Conservation (phyloP, 352 stramenopile genomes). For the Phytophthora ohioensis region DNA sequence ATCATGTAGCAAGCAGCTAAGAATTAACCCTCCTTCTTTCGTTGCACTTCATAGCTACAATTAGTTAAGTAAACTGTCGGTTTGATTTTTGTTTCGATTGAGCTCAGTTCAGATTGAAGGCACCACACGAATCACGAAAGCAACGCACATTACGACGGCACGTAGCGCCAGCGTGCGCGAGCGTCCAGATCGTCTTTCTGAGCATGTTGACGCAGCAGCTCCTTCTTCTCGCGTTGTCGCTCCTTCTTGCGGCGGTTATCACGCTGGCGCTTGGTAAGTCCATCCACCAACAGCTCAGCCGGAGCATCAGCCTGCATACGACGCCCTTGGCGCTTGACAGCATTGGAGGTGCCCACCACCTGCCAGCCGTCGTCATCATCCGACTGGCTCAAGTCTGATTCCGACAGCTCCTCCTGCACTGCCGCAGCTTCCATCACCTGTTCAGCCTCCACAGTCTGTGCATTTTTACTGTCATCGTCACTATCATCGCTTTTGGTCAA, state of each 20-base stretch:
- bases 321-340: slow-evolving; percentile 32
- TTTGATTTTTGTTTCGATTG: slow-evolving; percentile 20
- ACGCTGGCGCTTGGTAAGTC: slow-evolving; percentile 82
- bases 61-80: slow-evolving; percentile 32
- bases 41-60: slow-evolving; percentile 14
- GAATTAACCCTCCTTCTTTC: slow-evolving; percentile 8
- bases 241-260: slow-evolving; percentile 85
- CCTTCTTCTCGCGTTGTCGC: slow-evolving; percentile 79
- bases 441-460: slow-evolving; percentile 6
- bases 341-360: slow-evolving; percentile 53
- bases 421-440: slow-evolving; percentile 17
- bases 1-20: slow-evolving; percentile 55
- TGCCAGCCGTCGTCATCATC: slow-evolving; percentile 80
- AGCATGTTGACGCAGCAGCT: slow-evolving; percentile 69
- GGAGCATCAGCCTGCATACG: slow-evolving; percentile 12
- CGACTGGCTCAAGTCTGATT: slow-evolving; percentile 36
- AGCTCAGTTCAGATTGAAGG: slow-evolving; percentile 3
- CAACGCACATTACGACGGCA: slow-evolving; percentile 47
- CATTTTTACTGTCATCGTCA: slow-evolving; percentile 17
- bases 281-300: slow-evolving; percentile 45
- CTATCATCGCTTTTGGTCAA: slow-evolving; percentile 23
- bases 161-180: slow-evolving; percentile 74
- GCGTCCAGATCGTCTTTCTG: slow-evolving; percentile 78
- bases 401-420: slow-evolving; percentile 19
- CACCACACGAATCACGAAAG: not conserved